Conservation (phyloP, 306 rosid genomes). For the Ormosia semicastrata region DNA sequence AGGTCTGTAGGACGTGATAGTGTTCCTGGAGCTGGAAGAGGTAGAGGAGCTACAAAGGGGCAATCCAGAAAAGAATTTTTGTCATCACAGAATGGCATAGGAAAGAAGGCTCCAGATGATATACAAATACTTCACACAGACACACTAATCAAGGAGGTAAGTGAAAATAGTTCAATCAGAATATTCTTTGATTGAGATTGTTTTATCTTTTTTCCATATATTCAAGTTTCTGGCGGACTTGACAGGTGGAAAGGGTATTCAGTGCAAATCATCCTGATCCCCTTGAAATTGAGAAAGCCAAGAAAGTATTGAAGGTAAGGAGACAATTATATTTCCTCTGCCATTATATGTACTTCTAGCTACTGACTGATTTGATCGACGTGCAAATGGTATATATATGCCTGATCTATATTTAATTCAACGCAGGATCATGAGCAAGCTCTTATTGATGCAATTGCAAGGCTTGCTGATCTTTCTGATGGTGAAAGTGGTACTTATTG, state of each 20-base stretch:
- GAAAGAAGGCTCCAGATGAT: conserved; percentile 78
- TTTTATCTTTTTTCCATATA: background rate
- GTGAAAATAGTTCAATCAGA: background rate
- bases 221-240: conserved; percentile 16
- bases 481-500: conserved; percentile 77
- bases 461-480: conserved; percentile 70
- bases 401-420: conserved; percentile 19
- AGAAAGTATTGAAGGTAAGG: conserved; percentile 82
- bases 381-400: background rate
- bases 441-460: conserved; percentile 82
- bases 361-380: background rate
- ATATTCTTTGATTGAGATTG: background rate
- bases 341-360: background rate
- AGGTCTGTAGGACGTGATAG: conserved; percentile 61
- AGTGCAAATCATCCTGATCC: conserved; percentile 87
- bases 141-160: conserved; percentile 82
- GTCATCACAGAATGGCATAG: conserved; percentile 77
- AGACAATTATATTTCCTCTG: background rate
- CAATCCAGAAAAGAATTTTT: conserved; percentile 77
- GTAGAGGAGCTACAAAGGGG: conserved; percentile 73
- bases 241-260: conserved; percentile 91
- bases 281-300: conserved; percentile 80
- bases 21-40: conserved; percentile 74
- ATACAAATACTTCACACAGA: conserved; percentile 84
- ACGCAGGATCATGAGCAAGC: conserved; percentile 92